A percentile compares a stretch with the other conserved stretches of the same genome.
phyloP scores from a whole-genome alignment of 768 basidiomycete genomes.

The Galerina sulciceps region DNA sequence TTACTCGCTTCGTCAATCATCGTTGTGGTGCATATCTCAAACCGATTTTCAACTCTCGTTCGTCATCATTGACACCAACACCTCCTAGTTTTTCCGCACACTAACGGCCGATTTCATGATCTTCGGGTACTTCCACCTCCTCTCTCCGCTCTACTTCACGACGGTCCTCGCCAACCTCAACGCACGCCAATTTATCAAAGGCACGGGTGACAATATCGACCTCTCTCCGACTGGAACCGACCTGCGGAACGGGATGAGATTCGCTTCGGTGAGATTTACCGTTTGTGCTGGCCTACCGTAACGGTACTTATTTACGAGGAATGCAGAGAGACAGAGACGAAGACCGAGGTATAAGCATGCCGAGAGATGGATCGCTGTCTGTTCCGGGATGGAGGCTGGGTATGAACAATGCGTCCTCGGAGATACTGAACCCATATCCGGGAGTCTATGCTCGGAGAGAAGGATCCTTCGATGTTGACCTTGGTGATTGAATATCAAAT shows the following conservation, averaged over 20 bases:
- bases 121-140: constrained; percentile 9
- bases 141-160: constrained; percentile 9
- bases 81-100: constrained; percentile 4
- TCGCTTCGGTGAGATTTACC: not conserved
- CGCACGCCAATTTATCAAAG: not conserved
- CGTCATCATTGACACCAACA: not conserved
- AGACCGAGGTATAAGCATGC: too few species aligned
- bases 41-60: not conserved
- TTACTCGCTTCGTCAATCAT: constrained; percentile 5
- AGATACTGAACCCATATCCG: not conserved
- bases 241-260: not conserved
- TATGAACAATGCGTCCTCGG: not conserved
- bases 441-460: not conserved
- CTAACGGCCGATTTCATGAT: constrained; percentile 9
- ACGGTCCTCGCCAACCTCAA: constrained; percentile 11
- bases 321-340: too few species aligned
- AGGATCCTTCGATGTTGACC: not conserved
- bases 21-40: not conserved
- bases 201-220: not conserved
- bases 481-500: not conserved
- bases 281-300: too few species aligned
- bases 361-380: not conserved
- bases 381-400: not conserved
- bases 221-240: not conserved
- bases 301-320: too few species aligned